Evolutionary conservation across 345 rosid genomes (phyloP), one percentile per base, ranked within the genome.

Genomic region (Raphanus sativus): DNA sequence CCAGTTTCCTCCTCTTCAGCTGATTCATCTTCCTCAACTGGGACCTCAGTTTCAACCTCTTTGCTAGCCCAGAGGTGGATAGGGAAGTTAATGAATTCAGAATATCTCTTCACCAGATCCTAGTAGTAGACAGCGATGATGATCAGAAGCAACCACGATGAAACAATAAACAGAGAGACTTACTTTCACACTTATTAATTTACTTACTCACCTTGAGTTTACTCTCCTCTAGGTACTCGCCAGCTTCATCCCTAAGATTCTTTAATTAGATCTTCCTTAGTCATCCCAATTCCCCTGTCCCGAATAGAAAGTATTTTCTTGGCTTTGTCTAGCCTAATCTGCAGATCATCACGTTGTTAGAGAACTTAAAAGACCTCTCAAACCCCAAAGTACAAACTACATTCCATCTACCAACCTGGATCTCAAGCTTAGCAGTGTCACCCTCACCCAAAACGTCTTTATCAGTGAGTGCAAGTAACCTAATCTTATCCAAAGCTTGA

Each of bases 31-130:
- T 94, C 98, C 32, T 92, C 97, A 10, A 83, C 87, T 45, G 97
- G 96, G 79, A 85, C 92, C 81, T 92, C 98, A 50, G 85, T 92
- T 63, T 94, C 99, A 74, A 88, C 85, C 86, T 94, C 98, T 77
- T 92, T 94, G 83, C 86, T 90, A 38, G 96, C 97, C 99, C 97
- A 94, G 30, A 92, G 84, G 80, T 76, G 64, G 70, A 94, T 95
- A 4, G 99, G 97, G 80, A 95, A 95, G 82, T 92, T 94, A 76
- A 95, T 95, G 81, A 95, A 95, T 85, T 95, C 98, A 66, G 98
- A 92, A 79, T 94, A 94, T 78, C 78, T 95, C 86, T 95, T 89
- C 84, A 95, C 99, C 87, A 95, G 80, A 2, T 95, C 98, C 99
- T 95, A 38, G 84, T 34, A 81, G 74, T 3, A 55, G 73, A 75